Evolutionary conservation across 495 filamentous ascomycete genomes (phyloP), one percentile per base, ranked within the genome.

Genomic region (Lindgomyces ingoldianus): DNA sequence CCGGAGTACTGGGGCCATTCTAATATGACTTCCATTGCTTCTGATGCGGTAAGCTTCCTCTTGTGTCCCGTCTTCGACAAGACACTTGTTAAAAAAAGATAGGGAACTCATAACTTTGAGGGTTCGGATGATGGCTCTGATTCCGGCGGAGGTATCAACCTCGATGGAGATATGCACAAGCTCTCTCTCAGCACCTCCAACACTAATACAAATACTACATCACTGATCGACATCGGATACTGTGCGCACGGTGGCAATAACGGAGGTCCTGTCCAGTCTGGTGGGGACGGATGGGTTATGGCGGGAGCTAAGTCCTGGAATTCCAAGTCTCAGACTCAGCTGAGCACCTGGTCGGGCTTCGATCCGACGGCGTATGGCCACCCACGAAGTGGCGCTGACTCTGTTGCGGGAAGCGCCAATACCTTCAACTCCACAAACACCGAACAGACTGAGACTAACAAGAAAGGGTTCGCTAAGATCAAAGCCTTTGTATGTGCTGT

Each of bases 281-380:
- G 22, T 41, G 51, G 25, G 1, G 51, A 54, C 19, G 52, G 47
- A 8, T 68, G 59, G 59, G 36, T n/a, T 4, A 41, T 45, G 19
- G 51, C 26, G 1, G 45, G 59, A 44, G 48, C 30, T 24, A 68
- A 68, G 55, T 68, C 65, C 12, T 67, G 58, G 51, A 19, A 60
- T 18, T 41, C 53, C 14, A 57, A 42, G 26, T 51, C 64, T 9
- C 11, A 30, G 16, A 33, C 25, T 16, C 19, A 41, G 4, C 1
- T n/a, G 4, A 59, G 41, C 29, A 48, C 50, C 8, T 36, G 42
- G 36, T 56, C 57, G 1, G 41, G 50, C 11, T 69, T 65, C 50
- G 41, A 61, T 30, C 50, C 67, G 4, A 69, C 29, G 41, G 50
- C 41, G 29, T 69, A 65, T 26, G 67, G 62, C 48, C 53, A 57